Percentiles rank a stretch among this genome's conserved stretches.
These are phyloP conservation scores for Sporothrix dimorphospora DNA, from an alignment of 2,329 filamentous ascomycete species.

Conservation along the genomic window DNA sequence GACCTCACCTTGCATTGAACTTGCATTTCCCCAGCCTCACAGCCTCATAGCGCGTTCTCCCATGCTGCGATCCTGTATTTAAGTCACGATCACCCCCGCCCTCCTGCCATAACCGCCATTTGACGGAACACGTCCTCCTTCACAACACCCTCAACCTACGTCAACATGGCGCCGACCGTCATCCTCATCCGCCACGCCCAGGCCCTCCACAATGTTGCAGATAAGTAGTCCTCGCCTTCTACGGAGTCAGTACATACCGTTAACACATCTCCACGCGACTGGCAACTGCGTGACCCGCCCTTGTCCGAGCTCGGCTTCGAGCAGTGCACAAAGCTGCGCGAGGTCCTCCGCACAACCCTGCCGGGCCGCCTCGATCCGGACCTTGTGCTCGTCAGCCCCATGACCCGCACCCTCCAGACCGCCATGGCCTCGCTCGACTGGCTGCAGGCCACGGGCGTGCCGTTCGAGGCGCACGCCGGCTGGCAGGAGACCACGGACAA, in stretches of 20 bases:
- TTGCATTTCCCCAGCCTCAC: not conserved
- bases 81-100: not conserved
- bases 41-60: not conserved
- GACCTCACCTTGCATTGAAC: not conserved
- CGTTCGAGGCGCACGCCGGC: conserved; percentile 59
- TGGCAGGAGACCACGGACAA: conserved; percentile 63
- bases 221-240: conserved; percentile 46
- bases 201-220: conserved; percentile 56
- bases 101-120: not conserved
- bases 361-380: conserved; percentile 51
- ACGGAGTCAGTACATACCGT: conserved; percentile 22
- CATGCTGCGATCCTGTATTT: too few species aligned
- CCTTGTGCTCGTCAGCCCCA: conserved; percentile 65
- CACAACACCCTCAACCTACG: not conserved
- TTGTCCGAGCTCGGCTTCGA: conserved; percentile 53
- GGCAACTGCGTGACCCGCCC: conserved; percentile 53
- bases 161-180: conserved; percentile 58
- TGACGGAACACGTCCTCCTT: not conserved
- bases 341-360: conserved; percentile 48
- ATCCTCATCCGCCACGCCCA: conserved; percentile 92
- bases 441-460: conserved; percentile 58
- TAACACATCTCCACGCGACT: conserved; percentile 48
- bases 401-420: conserved; percentile 68
- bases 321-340: conserved; percentile 52
- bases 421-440: conserved; percentile 61